Conservation (phyloP, 2,329 filamentous ascomycete species). For the Tolypocladium cylindrosporum region DNA sequence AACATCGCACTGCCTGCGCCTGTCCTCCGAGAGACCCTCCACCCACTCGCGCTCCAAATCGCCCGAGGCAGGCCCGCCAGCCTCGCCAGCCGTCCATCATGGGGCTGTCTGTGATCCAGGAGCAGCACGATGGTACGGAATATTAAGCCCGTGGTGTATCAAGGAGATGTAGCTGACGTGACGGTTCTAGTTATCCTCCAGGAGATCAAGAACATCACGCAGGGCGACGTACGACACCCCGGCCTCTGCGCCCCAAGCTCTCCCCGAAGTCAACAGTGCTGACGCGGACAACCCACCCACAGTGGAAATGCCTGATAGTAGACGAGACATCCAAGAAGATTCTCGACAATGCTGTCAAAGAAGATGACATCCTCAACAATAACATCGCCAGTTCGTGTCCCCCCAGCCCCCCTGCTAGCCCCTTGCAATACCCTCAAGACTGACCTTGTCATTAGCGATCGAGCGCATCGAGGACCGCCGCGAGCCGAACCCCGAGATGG, state of each 20-base stretch:
- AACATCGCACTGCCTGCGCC: neutral
- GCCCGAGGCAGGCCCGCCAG: slow-evolving; percentile 11
- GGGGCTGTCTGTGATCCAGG: slow-evolving; percentile 75
- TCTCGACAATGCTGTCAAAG: slow-evolving; percentile 81
- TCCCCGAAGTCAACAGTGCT: neutral
- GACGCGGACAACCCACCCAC: slow-evolving; percentile 1
- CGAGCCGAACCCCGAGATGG: slow-evolving; percentile 77
- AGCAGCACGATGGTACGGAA: slow-evolving; percentile 51
- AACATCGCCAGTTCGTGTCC: slow-evolving; percentile 77
- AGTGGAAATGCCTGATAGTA: slow-evolving; percentile 97
- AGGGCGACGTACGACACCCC: slow-evolving; percentile 58
- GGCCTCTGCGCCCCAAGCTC: neutral
- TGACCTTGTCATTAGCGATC: slow-evolving; percentile 55
- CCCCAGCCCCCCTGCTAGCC: slow-evolving; percentile 4
- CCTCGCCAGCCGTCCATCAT: slow-evolving; percentile 43
- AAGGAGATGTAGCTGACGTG: neutral
- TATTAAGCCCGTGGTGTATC: neutral
- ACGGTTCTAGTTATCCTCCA: slow-evolving; percentile 21
- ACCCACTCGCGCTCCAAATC: neutral
- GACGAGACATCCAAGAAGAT: slow-evolving; percentile 78
- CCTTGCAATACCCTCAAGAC: slow-evolving; percentile 5
- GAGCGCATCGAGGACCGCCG: slow-evolving; percentile 86
- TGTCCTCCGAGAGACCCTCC: neutral
- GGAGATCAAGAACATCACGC: slow-evolving; percentile 64
- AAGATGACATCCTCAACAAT: slow-evolving; percentile 94